A percentile compares a stretch with the other conserved stretches of the same genome.
Conservation (phyloP, 257 asterid genomes). For the Capsicum chinense region DNA sequence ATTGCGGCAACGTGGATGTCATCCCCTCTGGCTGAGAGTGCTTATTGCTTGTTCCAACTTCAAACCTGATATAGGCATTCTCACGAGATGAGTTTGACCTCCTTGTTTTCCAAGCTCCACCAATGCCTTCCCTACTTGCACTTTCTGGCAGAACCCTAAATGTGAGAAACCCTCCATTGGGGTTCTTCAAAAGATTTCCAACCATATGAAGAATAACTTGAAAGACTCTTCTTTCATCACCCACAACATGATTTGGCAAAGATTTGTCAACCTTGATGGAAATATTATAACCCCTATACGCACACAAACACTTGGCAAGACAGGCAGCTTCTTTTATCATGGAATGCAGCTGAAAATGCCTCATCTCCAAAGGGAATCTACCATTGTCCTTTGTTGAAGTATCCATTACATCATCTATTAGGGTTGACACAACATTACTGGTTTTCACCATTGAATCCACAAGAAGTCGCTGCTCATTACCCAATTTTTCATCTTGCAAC, state of each 20-base stretch:
- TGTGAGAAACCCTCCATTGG: constrained; percentile 60
- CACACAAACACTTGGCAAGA: constrained; percentile 80
- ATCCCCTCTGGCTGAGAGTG: constrained; percentile 42
- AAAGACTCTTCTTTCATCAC: constrained; percentile 87
- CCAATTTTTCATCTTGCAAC: constrained; percentile 72
- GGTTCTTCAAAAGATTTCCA: constrained; percentile 68
- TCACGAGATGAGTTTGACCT: constrained; percentile 72
- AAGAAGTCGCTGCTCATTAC: constrained; percentile 66
- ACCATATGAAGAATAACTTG: constrained; percentile 92
- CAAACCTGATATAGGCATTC: constrained; percentile 56
- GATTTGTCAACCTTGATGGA: constrained; percentile 69
- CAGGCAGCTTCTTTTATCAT: constrained; percentile 87
- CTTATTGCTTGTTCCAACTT: constrained; percentile 58
- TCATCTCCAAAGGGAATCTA: constrained; percentile 71
- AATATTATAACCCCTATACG: constrained; percentile 62
- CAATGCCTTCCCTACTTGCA: constrained; percentile 41
- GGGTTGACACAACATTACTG: constrained; percentile 69
- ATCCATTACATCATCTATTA: constrained; percentile 85
- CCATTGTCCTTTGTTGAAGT: constrained; percentile 64
- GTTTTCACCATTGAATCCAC: constrained; percentile 80
- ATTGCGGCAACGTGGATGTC: constrained; percentile 35
- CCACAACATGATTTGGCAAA: constrained; percentile 78
- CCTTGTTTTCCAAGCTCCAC: constrained; percentile 72
- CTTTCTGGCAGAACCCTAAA: constrained; percentile 60
- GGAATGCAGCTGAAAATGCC: constrained; percentile 65